Conservation (phyloP, 768 basidiomycete species). For the Dioszegia crocea region DNA sequence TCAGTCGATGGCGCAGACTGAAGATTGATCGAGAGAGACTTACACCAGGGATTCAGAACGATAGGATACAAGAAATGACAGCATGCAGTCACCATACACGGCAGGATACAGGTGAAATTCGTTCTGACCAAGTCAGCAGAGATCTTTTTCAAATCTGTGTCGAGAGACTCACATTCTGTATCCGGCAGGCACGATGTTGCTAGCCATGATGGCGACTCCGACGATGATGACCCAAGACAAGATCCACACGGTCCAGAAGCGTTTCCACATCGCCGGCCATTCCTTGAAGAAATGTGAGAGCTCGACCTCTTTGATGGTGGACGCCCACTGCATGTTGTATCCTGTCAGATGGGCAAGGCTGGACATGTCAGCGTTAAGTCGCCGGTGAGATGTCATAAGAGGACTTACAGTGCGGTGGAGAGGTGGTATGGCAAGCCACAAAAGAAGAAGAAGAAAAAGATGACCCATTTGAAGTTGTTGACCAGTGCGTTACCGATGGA, state of each 20-base stretch:
- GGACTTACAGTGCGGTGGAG: conserved; percentile 54
- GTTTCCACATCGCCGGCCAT: conserved; percentile 74
- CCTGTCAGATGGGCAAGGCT: conserved; percentile 59
- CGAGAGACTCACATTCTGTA: conserved; percentile 64
- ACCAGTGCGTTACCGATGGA: conserved; percentile 43
- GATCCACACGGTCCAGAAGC: conserved; percentile 65
- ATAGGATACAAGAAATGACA: conserved; percentile 47
- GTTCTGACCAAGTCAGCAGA: conserved; percentile 23
- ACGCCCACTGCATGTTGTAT: conserved; percentile 66
- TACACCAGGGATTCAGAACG: conserved; percentile 44
- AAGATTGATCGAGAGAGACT: conserved; percentile 3
- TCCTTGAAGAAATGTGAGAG: conserved; percentile 86
- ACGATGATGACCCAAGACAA: conserved; percentile 51
- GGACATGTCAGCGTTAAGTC: neutral
- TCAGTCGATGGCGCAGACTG: conserved; percentile 4
- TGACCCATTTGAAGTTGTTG: conserved; percentile 46
- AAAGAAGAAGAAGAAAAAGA: conserved; percentile 64
- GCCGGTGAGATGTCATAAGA: neutral
- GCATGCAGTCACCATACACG: conserved; percentile 40
- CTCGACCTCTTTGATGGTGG: conserved; percentile 68
- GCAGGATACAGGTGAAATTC: conserved; percentile 46
- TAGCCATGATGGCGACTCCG: conserved; percentile 59
- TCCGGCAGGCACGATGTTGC: conserved; percentile 57
- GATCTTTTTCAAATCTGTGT: no score
- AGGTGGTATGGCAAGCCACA: conserved; percentile 67